phyloP scores from a whole-genome alignment of 2,329 filamentous ascomycete species.

The Beauveria sp. region DNA sequence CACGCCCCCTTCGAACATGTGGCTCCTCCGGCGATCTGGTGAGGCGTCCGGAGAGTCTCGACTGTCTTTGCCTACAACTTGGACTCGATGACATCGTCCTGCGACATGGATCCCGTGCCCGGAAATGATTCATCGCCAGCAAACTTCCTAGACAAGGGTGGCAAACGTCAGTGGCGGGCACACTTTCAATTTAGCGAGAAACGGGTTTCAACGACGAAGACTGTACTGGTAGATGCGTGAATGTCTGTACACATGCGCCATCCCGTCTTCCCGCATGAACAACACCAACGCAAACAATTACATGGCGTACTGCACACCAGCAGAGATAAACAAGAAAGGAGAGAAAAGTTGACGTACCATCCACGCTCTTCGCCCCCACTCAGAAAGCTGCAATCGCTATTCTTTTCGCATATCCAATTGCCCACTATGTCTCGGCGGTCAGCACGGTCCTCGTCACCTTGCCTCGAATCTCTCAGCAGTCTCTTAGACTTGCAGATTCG shows the following conservation, averaged over 20 bases:
- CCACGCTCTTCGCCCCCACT: constrained; percentile 75
- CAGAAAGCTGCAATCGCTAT: constrained; percentile 82
- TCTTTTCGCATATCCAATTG: constrained; percentile 71
- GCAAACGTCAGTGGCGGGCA: neutral
- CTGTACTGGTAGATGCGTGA: neutral
- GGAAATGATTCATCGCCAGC: constrained; percentile 50
- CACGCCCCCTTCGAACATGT: neutral
- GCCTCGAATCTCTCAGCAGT: neutral
- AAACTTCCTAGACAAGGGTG: constrained; percentile 31
- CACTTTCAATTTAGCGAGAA: neutral
- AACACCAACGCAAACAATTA: neutral
- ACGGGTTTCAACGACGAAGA: neutral
- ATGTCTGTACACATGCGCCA: neutral
- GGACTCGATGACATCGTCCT: constrained; percentile 18
- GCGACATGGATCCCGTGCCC: constrained; percentile 29
- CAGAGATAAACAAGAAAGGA: neutral
- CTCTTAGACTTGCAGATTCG: neutral
- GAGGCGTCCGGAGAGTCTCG: neutral
- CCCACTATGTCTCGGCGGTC: constrained; percentile 36
- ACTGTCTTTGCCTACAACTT: constrained; percentile 22
- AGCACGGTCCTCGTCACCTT: constrained; percentile 22
- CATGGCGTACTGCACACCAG: neutral
- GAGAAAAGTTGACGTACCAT: constrained; percentile 52
- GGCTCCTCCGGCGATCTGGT: neutral
- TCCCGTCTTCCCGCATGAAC: neutral